Evolutionary conservation across 768 basidiomycete species (phyloP).

Genomic region (Agrocybe praecox): DNA sequence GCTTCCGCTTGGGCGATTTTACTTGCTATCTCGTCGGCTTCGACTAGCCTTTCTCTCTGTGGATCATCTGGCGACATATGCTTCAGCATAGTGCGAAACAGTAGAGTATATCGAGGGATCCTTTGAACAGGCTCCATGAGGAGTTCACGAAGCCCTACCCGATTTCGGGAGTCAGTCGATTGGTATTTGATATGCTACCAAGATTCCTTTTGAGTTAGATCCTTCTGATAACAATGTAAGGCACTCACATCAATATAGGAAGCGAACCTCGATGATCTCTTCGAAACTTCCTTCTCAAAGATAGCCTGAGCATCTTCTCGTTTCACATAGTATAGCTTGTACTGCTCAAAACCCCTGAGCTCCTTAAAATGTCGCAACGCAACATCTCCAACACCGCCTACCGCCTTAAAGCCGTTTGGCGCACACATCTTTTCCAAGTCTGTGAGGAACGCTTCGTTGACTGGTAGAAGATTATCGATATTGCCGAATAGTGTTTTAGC

Average conservation of each 20-base stretch:
- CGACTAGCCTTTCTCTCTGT: constrained; percentile 75
- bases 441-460: constrained; percentile 84
- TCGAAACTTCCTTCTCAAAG: constrained; percentile 82
- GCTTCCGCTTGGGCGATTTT: constrained; percentile 91
- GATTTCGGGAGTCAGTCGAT: constrained; percentile 70
- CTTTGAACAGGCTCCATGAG: constrained; percentile 97
- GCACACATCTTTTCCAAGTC: constrained; percentile 82
- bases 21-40: constrained; percentile 87
- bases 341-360: constrained; percentile 84
- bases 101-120: constrained; percentile 90
- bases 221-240: constrained; percentile 1
- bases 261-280: constrained; percentile 79
- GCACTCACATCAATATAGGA: constrained; percentile 82
- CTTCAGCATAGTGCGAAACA: constrained; percentile 93
- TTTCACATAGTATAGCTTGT: constrained; percentile 89
- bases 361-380: constrained; percentile 87
- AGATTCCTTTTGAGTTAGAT: constrained; percentile 7
- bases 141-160: constrained; percentile 86
- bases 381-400: constrained; percentile 81
- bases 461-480: constrained; percentile 83
- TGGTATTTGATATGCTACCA: constrained; percentile 85
- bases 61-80: constrained; percentile 79
- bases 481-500: constrained; percentile 95
- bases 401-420: constrained; percentile 54
- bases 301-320: constrained; percentile 91